Evolutionary conservation across 768 basidiomycete genomes (phyloP), one percentile per base, ranked within the genome.

Genomic region (Hebeloma cylindrosporum): DNA sequence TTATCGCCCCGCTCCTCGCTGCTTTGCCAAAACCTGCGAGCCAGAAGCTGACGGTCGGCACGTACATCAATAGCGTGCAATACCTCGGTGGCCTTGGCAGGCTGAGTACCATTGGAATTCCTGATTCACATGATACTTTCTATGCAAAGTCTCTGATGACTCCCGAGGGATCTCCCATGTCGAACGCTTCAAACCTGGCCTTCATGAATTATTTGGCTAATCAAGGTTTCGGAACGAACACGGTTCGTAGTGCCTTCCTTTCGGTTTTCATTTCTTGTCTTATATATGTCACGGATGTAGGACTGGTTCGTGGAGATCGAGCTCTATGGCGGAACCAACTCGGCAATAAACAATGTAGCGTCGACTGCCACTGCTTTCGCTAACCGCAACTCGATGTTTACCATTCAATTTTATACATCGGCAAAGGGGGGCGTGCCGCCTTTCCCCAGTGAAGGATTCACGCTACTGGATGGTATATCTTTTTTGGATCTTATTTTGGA

Each of bases 371-470:
- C 75, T 0, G 69, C 78, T 0, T 81, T 77, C 47, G 68, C 63
- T 0, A 69, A 73, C 43, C 64, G 78, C 16, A 60, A 59, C 47
- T 66, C 71, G 1, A 53, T 73, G 30, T 76, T 76, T 40, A 71
- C 67, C 3, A 66, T 79, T 42, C 78, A 79, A 54, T 60, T 79
- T 44, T 78, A 80, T 52, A 74, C 73, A 0, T 74, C 72, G 0
- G 66, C 72, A 5, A 39, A 51, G 1, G 64, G 56, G 38, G 50
- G 57, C 5, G 42, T 50, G 0, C 70, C 73, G 2, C 75, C 74
- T 0, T 79, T 67, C 58, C 77, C 78, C 2, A 37, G 52, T 4
- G 58, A 60, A 11, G 78, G 75, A 0, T 70, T 77, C 40, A 54
- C 60, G 0, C 74, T 79, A 50, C 52, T 79, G 10, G 67, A 77